These are phyloP conservation scores for Coniella lustricola DNA, from an alignment of 2,329 filamentous ascomycete species.

Conservation along the genomic window DNA sequence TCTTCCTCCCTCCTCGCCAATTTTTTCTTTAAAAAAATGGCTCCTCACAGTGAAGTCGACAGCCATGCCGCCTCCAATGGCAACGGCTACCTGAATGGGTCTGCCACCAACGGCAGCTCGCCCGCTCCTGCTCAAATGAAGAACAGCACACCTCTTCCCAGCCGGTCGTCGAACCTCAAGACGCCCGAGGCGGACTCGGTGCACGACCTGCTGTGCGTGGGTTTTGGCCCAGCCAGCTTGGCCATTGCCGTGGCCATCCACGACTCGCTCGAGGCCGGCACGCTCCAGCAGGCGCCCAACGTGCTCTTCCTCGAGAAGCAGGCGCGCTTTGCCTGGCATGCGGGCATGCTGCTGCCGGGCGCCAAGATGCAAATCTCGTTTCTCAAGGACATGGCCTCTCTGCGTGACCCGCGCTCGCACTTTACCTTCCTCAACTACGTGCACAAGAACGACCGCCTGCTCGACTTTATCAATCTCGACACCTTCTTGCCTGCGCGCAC, in stretches of 20 bases:
- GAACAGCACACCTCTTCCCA: conserved; percentile 7
- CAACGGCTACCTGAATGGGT: conserved; percentile 8
- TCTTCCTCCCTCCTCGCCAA: neutral
- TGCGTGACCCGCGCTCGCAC: conserved; percentile 78
- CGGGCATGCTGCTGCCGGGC: conserved; percentile 88
- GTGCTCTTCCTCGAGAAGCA: conserved; percentile 88
- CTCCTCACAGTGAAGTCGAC: conserved; percentile 15
- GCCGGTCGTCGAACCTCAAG: conserved; percentile 25
- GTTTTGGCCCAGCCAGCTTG: conserved; percentile 87
- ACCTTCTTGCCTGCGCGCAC: conserved; percentile 81
- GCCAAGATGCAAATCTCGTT: conserved; percentile 98
- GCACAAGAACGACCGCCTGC: conserved; percentile 69
- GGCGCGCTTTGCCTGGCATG: conserved; percentile 78
- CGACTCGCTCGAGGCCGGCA: conserved; percentile 58
- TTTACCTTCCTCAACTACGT: conserved; percentile 98
- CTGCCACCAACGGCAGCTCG: conserved; percentile 5
- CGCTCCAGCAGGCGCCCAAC: conserved; percentile 49
- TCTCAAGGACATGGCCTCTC: conserved; percentile 88
- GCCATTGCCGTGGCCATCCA: conserved; percentile 84
- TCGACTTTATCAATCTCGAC: conserved; percentile 83
- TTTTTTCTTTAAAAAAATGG: conserved; percentile 8
- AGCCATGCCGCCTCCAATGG: conserved; percentile 11
- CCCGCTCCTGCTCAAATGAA: conserved; percentile 4
- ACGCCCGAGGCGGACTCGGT: conserved; percentile 54
- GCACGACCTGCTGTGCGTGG: conserved; percentile 82